Evolutionary conservation across 345 rosid species (phyloP).

Genomic region (Reutealis trisperma): DNA sequence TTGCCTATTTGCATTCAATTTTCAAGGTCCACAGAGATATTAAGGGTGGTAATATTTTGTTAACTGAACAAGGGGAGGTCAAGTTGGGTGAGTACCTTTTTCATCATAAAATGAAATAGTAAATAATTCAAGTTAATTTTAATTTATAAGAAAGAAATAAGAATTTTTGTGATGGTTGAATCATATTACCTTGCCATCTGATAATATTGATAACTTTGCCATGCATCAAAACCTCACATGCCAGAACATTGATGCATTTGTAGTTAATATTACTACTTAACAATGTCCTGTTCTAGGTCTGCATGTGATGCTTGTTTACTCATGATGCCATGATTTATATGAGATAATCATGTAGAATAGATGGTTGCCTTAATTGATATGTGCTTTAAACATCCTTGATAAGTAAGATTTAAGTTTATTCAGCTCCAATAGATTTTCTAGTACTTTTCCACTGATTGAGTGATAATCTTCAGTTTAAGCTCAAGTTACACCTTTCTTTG

Average conservation of each 20-base stretch:
- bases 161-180: background rate
- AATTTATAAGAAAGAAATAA: background rate
- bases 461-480: background rate
- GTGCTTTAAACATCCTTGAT: background rate
- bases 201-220: background rate
- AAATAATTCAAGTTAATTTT: background rate
- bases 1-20: slow-evolving; percentile 93
- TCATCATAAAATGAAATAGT: background rate
- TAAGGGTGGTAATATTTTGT: slow-evolving; percentile 96
- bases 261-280: background rate
- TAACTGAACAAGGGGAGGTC: slow-evolving; percentile 99
- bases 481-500: background rate
- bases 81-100: slow-evolving; percentile 77
- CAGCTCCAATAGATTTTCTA: background rate
- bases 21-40: slow-evolving; percentile 98
- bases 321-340: background rate
- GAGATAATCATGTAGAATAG: background rate
- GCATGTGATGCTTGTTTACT: background rate
- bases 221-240: background rate
- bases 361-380: background rate
- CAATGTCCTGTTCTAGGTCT: background rate
- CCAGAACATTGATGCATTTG: background rate
- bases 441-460: background rate
- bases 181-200: background rate
- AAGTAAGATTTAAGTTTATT: background rate